phyloP scores from a whole-genome alignment of 305 asterid species.

The Fraxinus floribunda region DNA sequence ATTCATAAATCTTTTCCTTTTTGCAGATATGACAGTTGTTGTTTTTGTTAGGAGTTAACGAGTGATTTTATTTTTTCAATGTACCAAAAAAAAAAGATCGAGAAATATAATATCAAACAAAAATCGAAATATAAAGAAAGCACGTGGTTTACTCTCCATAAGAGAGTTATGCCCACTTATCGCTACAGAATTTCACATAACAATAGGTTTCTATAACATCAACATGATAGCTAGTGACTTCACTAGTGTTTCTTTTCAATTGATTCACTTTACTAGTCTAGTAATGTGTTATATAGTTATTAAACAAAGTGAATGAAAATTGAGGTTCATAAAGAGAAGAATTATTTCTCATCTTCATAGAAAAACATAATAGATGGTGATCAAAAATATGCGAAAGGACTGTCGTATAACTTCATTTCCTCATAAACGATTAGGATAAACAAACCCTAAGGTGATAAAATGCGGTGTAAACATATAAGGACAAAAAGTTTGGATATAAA shows the following conservation, averaged over 20 bases:
- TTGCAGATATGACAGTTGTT: too few relatives aligned
- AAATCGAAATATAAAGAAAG: neutral
- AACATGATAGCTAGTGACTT: neutral
- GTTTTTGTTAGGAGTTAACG: too few relatives aligned
- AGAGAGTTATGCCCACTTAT: neutral
- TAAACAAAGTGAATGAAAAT: neutral
- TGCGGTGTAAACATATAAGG: neutral
- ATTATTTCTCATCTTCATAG: neutral
- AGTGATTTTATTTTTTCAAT: neutral
- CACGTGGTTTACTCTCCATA: neutral
- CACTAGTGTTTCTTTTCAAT: too few relatives aligned
- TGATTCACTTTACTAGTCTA: neutral
- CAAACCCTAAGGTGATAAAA: neutral
- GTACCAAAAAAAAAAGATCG: too few relatives aligned
- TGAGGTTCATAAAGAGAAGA: neutral
- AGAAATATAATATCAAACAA: neutral
- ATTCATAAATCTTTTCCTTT: too few relatives aligned
- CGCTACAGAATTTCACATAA: neutral
- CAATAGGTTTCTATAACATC: neutral
- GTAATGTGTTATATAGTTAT: neutral
- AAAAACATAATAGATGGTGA: neutral
- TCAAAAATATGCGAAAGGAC: neutral
- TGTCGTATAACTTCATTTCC: neutral
- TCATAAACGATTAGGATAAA: neutral
- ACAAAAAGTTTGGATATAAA: neutral